phyloP scores from a whole-genome alignment of 2,329 filamentous ascomycete genomes.

The Aspergillus amoenus region DNA sequence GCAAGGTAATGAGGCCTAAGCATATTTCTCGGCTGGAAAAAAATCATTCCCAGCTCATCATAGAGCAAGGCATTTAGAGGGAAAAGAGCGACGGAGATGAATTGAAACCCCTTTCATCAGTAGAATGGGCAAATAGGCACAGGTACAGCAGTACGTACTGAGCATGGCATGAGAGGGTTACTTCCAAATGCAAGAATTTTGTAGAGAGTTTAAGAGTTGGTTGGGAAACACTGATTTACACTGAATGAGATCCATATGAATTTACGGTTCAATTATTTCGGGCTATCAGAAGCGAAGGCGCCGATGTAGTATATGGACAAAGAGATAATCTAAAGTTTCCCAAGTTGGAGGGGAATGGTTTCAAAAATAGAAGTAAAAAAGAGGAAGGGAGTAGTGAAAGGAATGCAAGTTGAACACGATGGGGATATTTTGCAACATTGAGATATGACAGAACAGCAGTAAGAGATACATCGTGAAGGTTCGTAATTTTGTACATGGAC shows the following conservation, averaged over 20 bases:
- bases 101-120: too few species aligned
- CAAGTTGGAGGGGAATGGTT: background rate
- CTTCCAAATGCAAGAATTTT: too few species aligned
- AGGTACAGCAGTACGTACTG: too few species aligned
- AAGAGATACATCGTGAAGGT: slow-evolving; percentile 19
- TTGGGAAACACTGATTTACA: background rate
- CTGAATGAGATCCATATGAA: background rate
- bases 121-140: too few species aligned
- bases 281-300: background rate
- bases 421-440: slow-evolving; percentile 13
- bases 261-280: background rate
- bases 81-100: too few species aligned
- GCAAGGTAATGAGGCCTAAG: too few species aligned
- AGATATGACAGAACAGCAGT: background rate
- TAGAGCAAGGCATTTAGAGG: too few species aligned
- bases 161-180: too few species aligned
- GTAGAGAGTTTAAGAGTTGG: too few species aligned
- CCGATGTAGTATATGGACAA: background rate
- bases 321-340: background rate
- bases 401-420: slow-evolving; percentile 13
- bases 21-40: too few species aligned
- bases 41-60: too few species aligned
- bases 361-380: background rate
- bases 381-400: background rate
- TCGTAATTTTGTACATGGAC: slow-evolving; percentile 22